Percentiles rank a stretch among this genome's conserved stretches.
These are phyloP conservation scores for Fusarium multiceps DNA, from an alignment of 2,329 filamentous ascomycete genomes.

Conservation along the genomic window DNA sequence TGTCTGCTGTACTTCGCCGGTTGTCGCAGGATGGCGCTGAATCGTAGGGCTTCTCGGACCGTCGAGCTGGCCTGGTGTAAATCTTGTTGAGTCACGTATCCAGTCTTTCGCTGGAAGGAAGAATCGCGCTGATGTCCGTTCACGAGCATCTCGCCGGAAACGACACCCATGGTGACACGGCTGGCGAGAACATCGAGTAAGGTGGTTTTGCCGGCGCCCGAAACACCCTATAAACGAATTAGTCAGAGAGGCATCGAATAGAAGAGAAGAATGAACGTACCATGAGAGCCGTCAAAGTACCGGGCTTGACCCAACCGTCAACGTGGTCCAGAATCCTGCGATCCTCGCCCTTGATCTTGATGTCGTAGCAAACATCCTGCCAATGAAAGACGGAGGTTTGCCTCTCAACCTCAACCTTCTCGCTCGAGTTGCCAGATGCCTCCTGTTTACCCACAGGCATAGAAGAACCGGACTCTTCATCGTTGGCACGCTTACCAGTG, in stretches of 20 bases:
- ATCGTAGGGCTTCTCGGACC: slow-evolving; percentile 83
- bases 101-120: slow-evolving; percentile 87
- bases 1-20: slow-evolving; percentile 71
- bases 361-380: slow-evolving; percentile 77
- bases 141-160: slow-evolving; percentile 79
- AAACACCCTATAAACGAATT: slow-evolving; percentile 59
- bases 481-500: neutral
- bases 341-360: slow-evolving; percentile 71
- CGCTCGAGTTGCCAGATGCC: neutral
- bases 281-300: slow-evolving; percentile 77
- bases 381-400: slow-evolving; percentile 68
- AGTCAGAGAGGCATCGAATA: neutral
- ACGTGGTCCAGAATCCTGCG: slow-evolving; percentile 75
- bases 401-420: slow-evolving; percentile 7
- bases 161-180: slow-evolving; percentile 86
- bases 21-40: slow-evolving; percentile 84
- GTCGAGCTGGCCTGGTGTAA: slow-evolving; percentile 82
- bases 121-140: slow-evolving; percentile 72
- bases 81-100: slow-evolving; percentile 92
- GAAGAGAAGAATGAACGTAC: slow-evolving; percentile 48
- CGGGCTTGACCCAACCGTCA: slow-evolving; percentile 78
- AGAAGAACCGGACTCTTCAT: slow-evolving; percentile 2
- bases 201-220: slow-evolving; percentile 88
- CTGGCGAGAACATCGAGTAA: slow-evolving; percentile 84
- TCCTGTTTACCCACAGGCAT: neutral